phyloP scores from a whole-genome alignment of 1,139 yeast genomes.

The Candida sojae region DNA sequence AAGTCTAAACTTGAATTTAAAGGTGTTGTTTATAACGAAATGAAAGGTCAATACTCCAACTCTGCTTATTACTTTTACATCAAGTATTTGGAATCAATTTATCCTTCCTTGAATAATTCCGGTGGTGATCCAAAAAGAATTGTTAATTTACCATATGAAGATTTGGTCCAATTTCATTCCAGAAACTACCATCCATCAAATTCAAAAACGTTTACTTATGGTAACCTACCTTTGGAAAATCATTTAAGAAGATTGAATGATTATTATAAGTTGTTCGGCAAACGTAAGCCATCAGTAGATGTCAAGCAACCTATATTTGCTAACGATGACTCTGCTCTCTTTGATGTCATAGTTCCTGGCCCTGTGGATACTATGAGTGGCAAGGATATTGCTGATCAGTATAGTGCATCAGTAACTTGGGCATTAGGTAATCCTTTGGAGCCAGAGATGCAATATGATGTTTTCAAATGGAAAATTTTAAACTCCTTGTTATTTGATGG shows the following conservation, averaged over 20 bases:
- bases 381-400: slow-evolving; percentile 67
- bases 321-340: slow-evolving; percentile 7
- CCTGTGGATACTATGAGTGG: slow-evolving; percentile 77
- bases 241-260: slow-evolving; percentile 62
- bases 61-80: slow-evolving; percentile 85
- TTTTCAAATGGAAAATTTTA: slow-evolving; percentile 73
- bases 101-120: slow-evolving; percentile 81
- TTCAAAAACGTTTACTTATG: slow-evolving; percentile 85
- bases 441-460: slow-evolving; percentile 50
- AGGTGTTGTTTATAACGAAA: slow-evolving; percentile 97
- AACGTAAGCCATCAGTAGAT: slow-evolving; percentile 30
- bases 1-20: slow-evolving; percentile 69
- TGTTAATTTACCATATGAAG: slow-evolving; percentile 72
- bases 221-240: slow-evolving; percentile 64
- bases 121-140: slow-evolving; percentile 93
- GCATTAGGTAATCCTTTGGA: slow-evolving; percentile 74
- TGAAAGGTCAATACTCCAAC: slow-evolving; percentile 97
- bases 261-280: slow-evolving; percentile 56
- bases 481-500: slow-evolving; percentile 83
- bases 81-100: slow-evolving; percentile 80
- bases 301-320: slow-evolving; percentile 32
- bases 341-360: slow-evolving; percentile 53
- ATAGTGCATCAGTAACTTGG: slow-evolving; percentile 87
- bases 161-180: slow-evolving; percentile 73
- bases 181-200: slow-evolving; percentile 87